Conservation (phyloP, 2,329 filamentous ascomycete species). For the Ophiosphaerella herpotricha region DNA sequence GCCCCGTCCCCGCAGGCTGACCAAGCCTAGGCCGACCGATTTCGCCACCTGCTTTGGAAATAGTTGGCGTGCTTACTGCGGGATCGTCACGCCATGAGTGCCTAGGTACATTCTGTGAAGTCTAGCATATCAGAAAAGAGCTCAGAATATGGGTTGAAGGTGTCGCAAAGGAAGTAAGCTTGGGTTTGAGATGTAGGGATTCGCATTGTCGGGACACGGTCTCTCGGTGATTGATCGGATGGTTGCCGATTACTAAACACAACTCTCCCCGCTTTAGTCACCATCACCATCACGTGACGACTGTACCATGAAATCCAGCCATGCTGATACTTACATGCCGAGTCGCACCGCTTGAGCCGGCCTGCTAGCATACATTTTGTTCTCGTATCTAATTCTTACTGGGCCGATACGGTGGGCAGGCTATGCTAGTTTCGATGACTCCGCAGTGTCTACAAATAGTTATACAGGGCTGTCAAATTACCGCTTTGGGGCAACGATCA, state of each 20-base stretch:
- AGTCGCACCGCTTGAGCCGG: background rate
- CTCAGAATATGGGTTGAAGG: too few species aligned
- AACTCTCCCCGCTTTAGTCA: background rate
- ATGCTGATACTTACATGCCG: background rate
- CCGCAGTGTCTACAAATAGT: background rate
- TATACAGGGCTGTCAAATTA: background rate
- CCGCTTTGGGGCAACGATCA: background rate
- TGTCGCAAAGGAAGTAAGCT: too few species aligned
- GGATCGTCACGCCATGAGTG: too few species aligned
- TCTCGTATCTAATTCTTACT: background rate
- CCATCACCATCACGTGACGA: background rate
- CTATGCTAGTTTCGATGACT: background rate
- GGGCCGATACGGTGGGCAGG: too few species aligned
- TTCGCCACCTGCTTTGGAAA: background rate
- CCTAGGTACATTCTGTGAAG: too few species aligned
- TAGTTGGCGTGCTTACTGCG: background rate
- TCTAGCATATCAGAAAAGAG: too few species aligned
- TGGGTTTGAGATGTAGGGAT: too few species aligned
- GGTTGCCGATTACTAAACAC: background rate
- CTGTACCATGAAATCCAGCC: too few species aligned
- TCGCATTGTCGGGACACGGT: too few species aligned
- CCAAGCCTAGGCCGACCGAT: constrained; percentile 9
- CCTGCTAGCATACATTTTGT: background rate
- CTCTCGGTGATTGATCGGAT: too few species aligned
- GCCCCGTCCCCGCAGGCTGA: constrained; percentile 9